A percentile compares a stretch with the other conserved stretches of the same genome.
phyloP scores from a whole-genome alignment of 345 rosid genomes.

The Aurinia saxatilis region DNA sequence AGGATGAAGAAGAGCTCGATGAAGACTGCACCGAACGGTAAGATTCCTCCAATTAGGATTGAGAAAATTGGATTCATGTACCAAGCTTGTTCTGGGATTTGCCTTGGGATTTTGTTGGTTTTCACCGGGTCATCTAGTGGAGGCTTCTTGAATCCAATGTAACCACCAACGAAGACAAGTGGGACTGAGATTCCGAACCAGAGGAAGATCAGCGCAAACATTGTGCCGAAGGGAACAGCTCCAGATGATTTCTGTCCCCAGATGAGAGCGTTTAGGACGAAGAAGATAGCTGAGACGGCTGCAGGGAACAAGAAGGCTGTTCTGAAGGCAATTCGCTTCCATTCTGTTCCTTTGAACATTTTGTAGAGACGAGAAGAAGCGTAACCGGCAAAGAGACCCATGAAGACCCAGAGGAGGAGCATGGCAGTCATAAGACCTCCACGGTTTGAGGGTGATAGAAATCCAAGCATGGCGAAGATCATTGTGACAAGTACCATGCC shows the following conservation, averaged over 20 bases:
- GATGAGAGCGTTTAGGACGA: conserved; percentile 61
- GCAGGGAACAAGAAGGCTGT: conserved; percentile 75
- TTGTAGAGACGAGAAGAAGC: conserved; percentile 60
- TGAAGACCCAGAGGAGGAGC: conserved; percentile 80
- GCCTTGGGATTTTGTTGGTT: conserved; percentile 77
- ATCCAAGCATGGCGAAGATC: conserved; percentile 70
- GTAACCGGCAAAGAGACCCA: conserved; percentile 75
- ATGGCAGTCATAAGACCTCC: conserved; percentile 88
- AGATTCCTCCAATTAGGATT: conserved; percentile 66
- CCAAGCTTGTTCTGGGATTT: conserved; percentile 85
- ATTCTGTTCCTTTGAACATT: conserved; percentile 72
- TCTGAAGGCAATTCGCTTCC: conserved; percentile 67
- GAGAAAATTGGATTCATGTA: conserved; percentile 80
- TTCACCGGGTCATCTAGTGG: conserved; percentile 69
- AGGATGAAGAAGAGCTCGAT: conserved; percentile 84
- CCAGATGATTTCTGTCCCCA: conserved; percentile 89
- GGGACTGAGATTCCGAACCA: conserved; percentile 87
- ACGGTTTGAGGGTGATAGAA: conserved; percentile 74
- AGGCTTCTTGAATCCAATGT: conserved; percentile 66
- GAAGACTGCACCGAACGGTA: conserved; percentile 79
- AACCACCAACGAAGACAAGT: conserved; percentile 57
- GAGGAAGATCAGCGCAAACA: conserved; percentile 64
- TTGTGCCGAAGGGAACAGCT: conserved; percentile 84
- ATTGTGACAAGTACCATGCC: conserved; percentile 74
- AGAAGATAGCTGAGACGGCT: conserved; percentile 53